Evolutionary conservation across 768 basidiomycete genomes (phyloP).

Genomic region (Kondoa subrosea): DNA sequence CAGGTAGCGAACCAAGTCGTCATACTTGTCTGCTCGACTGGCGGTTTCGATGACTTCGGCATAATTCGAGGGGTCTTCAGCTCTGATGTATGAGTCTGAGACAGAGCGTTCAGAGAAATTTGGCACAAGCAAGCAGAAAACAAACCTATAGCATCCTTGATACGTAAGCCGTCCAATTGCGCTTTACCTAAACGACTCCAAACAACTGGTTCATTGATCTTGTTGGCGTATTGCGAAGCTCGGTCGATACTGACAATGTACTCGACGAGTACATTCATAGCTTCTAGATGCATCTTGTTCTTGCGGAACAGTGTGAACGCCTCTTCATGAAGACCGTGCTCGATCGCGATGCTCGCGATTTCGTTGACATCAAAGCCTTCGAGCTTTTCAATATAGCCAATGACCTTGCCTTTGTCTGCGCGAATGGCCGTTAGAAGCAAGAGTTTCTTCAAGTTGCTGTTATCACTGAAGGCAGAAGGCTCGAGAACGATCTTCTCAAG

Average conservation of each 20-base stretch:
- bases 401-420: slow-evolving; percentile 95
- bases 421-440: slow-evolving; percentile 87
- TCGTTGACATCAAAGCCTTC: slow-evolving; percentile 86
- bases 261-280: slow-evolving; percentile 94
- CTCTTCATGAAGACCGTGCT: slow-evolving; percentile 88
- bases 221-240: slow-evolving; percentile 84
- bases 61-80: slow-evolving; percentile 84
- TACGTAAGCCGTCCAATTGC: slow-evolving; percentile 89
- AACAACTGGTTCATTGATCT: slow-evolving; percentile 87
- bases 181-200: slow-evolving; percentile 98
- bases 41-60: slow-evolving; percentile 91
- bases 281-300: slow-evolving; percentile 82
- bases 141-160: slow-evolving; percentile 91
- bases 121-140: slow-evolving; percentile 14
- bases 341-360: slow-evolving; percentile 90
- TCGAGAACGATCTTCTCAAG: slow-evolving; percentile 98
- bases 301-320: slow-evolving; percentile 96
- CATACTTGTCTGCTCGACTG: slow-evolving; percentile 74
- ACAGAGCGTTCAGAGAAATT: not conserved
- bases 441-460: slow-evolving; percentile 88
- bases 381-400: slow-evolving; percentile 92
- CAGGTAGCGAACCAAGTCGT: slow-evolving; percentile 88
- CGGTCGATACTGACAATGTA: slow-evolving; percentile 96
- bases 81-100: slow-evolving; percentile 94
- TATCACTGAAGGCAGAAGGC: slow-evolving; percentile 92